Conservation (phyloP, 2,329 filamentous ascomycete species). For the Chalara sp. region DNA sequence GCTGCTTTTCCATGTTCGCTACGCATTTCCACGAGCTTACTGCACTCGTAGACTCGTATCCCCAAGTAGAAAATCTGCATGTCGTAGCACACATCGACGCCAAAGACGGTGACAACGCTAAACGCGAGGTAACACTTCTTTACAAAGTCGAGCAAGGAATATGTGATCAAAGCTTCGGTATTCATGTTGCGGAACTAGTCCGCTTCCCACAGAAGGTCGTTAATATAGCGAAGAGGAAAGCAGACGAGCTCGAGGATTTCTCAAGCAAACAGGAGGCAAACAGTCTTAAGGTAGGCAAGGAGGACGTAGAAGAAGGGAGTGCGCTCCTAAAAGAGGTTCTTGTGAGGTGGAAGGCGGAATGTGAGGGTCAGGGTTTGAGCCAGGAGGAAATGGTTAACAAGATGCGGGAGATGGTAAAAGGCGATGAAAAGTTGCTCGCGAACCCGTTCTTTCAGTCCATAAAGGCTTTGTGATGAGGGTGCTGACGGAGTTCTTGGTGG, state of each 20-base stretch:
- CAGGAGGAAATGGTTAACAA: conserved; percentile 71
- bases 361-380: conserved; percentile 50
- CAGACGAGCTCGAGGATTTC: conserved; percentile 96
- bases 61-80: conserved; percentile 86
- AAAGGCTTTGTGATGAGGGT: conserved; percentile 28
- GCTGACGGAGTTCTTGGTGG: no score
- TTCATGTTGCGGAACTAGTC: conserved; percentile 95
- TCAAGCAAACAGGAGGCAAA: conserved; percentile 65
- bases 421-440: conserved; percentile 56
- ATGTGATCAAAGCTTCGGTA: conserved; percentile 96
- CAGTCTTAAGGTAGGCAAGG: conserved; percentile 60
- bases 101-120: conserved; percentile 28
- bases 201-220: conserved; percentile 96
- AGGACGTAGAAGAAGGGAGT: conserved; percentile 87
- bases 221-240: conserved; percentile 98
- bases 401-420: conserved; percentile 73
- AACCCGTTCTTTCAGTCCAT: conserved; percentile 65
- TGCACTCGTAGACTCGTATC: conserved; percentile 77
- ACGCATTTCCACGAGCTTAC: conserved; percentile 99
- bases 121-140: conserved; percentile 82
- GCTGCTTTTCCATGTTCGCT: conserved; percentile 89
- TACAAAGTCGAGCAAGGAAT: conserved; percentile 96
- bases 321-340: conserved; percentile 77
- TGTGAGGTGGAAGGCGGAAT: conserved; percentile 77
- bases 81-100: conserved; percentile 85